Evolutionary conservation across 2,329 filamentous ascomycete species (phyloP).

Genomic region (Penicillium sp.): DNA sequence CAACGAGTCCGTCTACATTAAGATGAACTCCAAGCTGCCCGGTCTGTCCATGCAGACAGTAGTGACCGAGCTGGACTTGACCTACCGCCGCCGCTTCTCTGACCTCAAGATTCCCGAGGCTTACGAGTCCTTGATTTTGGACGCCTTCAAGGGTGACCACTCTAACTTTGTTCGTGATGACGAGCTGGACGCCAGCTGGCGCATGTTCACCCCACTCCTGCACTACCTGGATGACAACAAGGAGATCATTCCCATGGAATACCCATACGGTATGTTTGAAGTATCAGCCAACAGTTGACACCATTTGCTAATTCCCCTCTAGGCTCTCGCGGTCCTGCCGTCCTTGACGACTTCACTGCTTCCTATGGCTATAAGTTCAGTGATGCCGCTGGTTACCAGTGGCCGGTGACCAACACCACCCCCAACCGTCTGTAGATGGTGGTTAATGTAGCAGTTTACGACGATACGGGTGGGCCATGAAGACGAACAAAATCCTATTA

Average conservation of each 20-base stretch:
- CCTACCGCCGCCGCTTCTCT: constrained; percentile 96
- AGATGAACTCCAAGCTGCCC: constrained; percentile 99
- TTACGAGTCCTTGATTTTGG: constrained; percentile 95
- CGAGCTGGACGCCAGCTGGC: constrained; percentile 96
- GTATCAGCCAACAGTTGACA: background rate
- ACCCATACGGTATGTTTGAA: constrained; percentile 84
- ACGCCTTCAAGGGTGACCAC: constrained; percentile 97
- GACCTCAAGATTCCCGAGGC: constrained; percentile 99
- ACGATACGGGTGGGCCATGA: constrained; percentile 25
- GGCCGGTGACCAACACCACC: constrained; percentile 72
- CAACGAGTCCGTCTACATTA: constrained; percentile 99
- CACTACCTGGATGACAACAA: constrained; percentile 99
- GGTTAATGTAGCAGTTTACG: constrained; percentile 20
- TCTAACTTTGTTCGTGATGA: constrained; percentile 98
- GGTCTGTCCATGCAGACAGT: constrained; percentile 99
- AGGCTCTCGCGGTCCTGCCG: constrained; percentile 95
- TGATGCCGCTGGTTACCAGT: constrained; percentile 93
- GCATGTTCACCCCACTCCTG: constrained; percentile 94
- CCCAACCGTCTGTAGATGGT: constrained; percentile 75
- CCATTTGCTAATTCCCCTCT: background rate
- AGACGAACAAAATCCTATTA: constrained; percentile 25
- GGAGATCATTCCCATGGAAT: constrained; percentile 99
- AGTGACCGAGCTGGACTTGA: constrained; percentile 95
- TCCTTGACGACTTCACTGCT: constrained; percentile 95
- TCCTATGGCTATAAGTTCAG: constrained; percentile 99